Evolutionary conservation across 345 rosid genomes (phyloP), one percentile per base, ranked within the genome.

Genomic region (Eucalyptus polybractea): DNA sequence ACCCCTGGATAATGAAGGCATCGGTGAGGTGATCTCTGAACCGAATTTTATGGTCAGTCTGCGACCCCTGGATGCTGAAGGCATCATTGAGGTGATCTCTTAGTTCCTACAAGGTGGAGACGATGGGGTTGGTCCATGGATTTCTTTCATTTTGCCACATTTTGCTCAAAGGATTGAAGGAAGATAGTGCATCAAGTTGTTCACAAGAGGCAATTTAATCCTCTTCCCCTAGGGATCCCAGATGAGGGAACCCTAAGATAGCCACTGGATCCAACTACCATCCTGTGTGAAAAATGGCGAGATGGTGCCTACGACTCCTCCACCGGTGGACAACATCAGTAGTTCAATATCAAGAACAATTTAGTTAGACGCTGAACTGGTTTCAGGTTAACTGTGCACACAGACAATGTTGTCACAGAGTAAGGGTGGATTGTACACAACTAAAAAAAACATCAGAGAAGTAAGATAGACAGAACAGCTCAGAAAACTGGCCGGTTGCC

Each of bases 81-180:
- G 27, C 29, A 22, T 76, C 14, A 12, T 21, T 76, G 83, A 22
- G 81, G 47, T 40, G 47, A 76, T 40, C 47, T 76, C 47, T 11
- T 49, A 37, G 45, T 19, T 37, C 47, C 27, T 76, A 76, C 29
- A 5, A 22, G 83, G 83, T 76, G 95, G 94, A 22, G 96, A 92
- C 24, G 95, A 91, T 31, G 99, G 97, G 87, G 95, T 92, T 54
- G 93, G 88, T 90, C 99, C 98, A 87, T 22, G 95, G 90, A 97
- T 93, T 91, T 93, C 92, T 96, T 97, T 86, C 92, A 91, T 89
- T 98, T 96, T 91, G 94, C 96, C 96, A 94, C 98, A 96, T 91
- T n/a, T 72, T 58, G n/a, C n/a, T 33, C 72, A 56, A 87, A 53
- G 31, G 31, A 33, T 31, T 47, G 56, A 86, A 86, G 33, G 40